These are phyloP conservation scores for Neckera pumila DNA, from an alignment of 225 moss, liverwort and hornwort species.

Conservation along the genomic window DNA sequence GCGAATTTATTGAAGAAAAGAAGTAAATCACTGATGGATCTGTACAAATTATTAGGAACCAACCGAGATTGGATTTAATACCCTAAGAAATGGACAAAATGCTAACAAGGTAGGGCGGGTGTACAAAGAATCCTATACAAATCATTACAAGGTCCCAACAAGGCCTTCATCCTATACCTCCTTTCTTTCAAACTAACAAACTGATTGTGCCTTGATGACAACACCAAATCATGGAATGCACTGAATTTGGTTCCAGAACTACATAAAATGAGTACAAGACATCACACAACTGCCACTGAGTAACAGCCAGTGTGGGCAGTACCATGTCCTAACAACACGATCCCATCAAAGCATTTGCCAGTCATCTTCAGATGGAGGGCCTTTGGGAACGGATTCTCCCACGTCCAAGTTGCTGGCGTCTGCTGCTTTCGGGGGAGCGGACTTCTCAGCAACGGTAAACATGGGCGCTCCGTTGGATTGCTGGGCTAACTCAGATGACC, in stretches of 20 bases:
- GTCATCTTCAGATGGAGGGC: constrained; percentile 77
- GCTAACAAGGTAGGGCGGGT: constrained; percentile 6
- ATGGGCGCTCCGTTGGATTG: constrained; percentile 97
- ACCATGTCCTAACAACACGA: constrained; percentile 4
- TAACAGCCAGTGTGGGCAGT: neutral
- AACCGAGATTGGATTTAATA: constrained; percentile 10
- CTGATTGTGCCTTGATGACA: neutral
- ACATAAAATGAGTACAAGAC: neutral
- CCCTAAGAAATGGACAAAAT: constrained; percentile 20
- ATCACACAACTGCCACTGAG: neutral
- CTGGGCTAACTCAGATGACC: constrained; percentile 79
- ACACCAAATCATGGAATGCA: constrained; percentile 1
- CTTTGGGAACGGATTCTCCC: constrained; percentile 42
- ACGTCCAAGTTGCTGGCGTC: constrained; percentile 51
- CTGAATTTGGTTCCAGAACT: neutral
- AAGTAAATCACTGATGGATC: constrained; percentile 5
- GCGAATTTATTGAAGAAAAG: constrained; percentile 24
- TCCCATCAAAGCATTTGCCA: constrained; percentile 86
- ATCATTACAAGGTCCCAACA: constrained; percentile 25
- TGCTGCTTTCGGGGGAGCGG: constrained; percentile 36
- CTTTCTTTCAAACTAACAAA: constrained; percentile 5
- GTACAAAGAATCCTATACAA: constrained; percentile 48
- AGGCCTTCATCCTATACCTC: constrained; percentile 4
- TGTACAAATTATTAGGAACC: constrained; percentile 39
- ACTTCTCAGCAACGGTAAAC: constrained; percentile 92